These are phyloP conservation scores for Hypoxylon sp. DNA, from an alignment of 2,329 filamentous ascomycete species.

Conservation along the genomic window DNA sequence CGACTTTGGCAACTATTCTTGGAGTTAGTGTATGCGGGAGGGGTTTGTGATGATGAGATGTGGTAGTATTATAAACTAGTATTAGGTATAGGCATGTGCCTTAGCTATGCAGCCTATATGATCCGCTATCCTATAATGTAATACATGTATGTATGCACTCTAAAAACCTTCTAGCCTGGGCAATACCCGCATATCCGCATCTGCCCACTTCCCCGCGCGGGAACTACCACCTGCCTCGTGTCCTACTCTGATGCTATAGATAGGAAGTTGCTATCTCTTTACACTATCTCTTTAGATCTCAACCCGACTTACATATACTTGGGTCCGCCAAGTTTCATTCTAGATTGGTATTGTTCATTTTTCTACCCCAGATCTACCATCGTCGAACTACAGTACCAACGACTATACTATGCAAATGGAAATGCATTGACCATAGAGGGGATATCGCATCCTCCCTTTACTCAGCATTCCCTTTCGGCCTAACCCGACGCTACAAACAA, in stretches of 20 bases:
- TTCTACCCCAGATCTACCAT: slow-evolving; percentile 8
- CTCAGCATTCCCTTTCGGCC: not conserved
- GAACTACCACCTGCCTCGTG: slow-evolving; percentile 26
- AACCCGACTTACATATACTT: slow-evolving; percentile 26
- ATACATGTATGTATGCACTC: slow-evolving; percentile 26
- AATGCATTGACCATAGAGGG: slow-evolving; percentile 19
- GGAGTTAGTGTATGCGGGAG: slow-evolving; percentile 20
- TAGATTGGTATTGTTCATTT: slow-evolving; percentile 24
- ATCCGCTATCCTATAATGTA: not conserved
- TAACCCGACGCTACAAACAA: slow-evolving; percentile 22
- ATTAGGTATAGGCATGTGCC: slow-evolving; percentile 28
- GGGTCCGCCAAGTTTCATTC: slow-evolving; percentile 22
- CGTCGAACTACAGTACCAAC: slow-evolving; percentile 1
- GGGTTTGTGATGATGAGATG: slow-evolving; percentile 35
- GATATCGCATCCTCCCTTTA: slow-evolving; percentile 3
- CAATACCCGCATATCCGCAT: slow-evolving; percentile 39
- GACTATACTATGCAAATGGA: not conserved
- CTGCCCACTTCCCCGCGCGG: slow-evolving; percentile 45
- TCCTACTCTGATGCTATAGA: slow-evolving; percentile 12
- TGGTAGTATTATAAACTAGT: slow-evolving; percentile 29
- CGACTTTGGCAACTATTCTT: slow-evolving; percentile 24
- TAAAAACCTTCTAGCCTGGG: slow-evolving; percentile 14
- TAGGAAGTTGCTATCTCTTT: slow-evolving; percentile 19
- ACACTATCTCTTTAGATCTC: slow-evolving; percentile 11
- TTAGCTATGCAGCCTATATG: slow-evolving; percentile 13